These are phyloP conservation scores for Yamadazyma siamensis DNA, from an alignment of 1,139 yeast species.

Conservation along the genomic window DNA sequence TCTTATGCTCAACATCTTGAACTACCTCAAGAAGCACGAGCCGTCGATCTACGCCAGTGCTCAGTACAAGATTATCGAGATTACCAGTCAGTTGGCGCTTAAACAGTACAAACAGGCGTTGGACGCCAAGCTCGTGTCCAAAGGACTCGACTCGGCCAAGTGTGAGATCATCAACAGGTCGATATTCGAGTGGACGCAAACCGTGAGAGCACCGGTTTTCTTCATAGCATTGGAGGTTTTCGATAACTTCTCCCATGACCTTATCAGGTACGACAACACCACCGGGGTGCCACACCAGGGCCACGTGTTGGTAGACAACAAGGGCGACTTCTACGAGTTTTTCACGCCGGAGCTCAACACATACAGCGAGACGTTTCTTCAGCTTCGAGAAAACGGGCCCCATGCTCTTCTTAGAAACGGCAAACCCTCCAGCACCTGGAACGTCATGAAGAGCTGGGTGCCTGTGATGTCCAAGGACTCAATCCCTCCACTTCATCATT, in stretches of 20 bases:
- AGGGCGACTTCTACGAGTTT: slow-evolving; percentile 76
- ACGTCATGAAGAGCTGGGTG: slow-evolving; percentile 25
- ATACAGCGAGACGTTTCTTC: slow-evolving; percentile 54
- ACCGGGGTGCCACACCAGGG: slow-evolving; percentile 76
- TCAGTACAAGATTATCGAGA: slow-evolving; percentile 73
- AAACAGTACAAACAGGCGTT: slow-evolving; percentile 51
- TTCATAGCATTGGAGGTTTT: slow-evolving; percentile 81
- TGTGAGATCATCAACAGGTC: slow-evolving; percentile 70
- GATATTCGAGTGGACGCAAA: slow-evolving; percentile 69
- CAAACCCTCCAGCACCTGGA: slow-evolving; percentile 13
- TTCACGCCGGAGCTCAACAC: slow-evolving; percentile 67
- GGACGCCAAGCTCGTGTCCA: slow-evolving; percentile 29
- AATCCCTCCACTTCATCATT: slow-evolving; percentile 42
- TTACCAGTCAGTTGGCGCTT: slow-evolving; percentile 63
- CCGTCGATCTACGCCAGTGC: slow-evolving; percentile 73
- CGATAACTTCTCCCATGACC: slow-evolving; percentile 83
- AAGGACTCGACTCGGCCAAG: slow-evolving; percentile 44
- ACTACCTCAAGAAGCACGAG: slow-evolving; percentile 57
- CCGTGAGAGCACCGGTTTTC: slow-evolving; percentile 69
- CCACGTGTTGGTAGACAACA: slow-evolving; percentile 67
- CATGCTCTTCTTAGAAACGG: slow-evolving; percentile 28
- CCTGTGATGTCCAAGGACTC: slow-evolving; percentile 30
- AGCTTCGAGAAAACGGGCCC: slow-evolving; percentile 49
- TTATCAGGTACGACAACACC: slow-evolving; percentile 67
- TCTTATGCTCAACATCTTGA: slow-evolving; percentile 72